These are phyloP conservation scores for Azolla pinnata DNA, from an alignment of 75 land plant species.

Conservation along the genomic window DNA sequence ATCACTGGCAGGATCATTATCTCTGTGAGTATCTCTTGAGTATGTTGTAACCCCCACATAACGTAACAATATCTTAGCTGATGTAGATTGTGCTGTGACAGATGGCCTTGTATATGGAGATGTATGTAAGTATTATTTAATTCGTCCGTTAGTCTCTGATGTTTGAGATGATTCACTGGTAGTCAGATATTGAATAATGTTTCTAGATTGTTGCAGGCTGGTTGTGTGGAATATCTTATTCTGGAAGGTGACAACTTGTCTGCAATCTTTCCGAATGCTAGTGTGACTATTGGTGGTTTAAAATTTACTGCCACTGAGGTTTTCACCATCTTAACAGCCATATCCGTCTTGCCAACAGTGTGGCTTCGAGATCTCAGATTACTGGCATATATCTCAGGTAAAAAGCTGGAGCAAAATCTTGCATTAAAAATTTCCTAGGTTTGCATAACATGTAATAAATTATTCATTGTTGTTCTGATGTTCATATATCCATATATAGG, in stretches of 20 bases:
- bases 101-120: constrained; percentile 65
- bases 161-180: neutral
- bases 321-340: constrained; percentile 53
- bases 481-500: no score
- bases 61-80: neutral
- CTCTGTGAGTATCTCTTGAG: constrained; percentile 42
- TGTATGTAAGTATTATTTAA: constrained; percentile 69
- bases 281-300: constrained; percentile 38
- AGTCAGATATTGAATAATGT: neutral
- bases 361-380: constrained; percentile 70
- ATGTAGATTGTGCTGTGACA: constrained; percentile 25
- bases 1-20: constrained; percentile 59
- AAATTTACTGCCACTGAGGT: constrained; percentile 43
- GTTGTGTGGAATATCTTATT: constrained; percentile 88
- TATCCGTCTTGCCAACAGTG: constrained; percentile 76
- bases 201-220: constrained; percentile 44
- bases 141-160: neutral
- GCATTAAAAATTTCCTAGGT: neutral
- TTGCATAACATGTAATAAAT: no score
- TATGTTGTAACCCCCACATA: neutral
- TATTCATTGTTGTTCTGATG: no score
- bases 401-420: no score
- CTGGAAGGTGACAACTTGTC: constrained; percentile 93
- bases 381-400: constrained; percentile 83
- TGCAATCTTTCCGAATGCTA: constrained; percentile 54